phyloP scores from a whole-genome alignment of 495 filamentous ascomycete species.

The Podospora anserina region DNA sequence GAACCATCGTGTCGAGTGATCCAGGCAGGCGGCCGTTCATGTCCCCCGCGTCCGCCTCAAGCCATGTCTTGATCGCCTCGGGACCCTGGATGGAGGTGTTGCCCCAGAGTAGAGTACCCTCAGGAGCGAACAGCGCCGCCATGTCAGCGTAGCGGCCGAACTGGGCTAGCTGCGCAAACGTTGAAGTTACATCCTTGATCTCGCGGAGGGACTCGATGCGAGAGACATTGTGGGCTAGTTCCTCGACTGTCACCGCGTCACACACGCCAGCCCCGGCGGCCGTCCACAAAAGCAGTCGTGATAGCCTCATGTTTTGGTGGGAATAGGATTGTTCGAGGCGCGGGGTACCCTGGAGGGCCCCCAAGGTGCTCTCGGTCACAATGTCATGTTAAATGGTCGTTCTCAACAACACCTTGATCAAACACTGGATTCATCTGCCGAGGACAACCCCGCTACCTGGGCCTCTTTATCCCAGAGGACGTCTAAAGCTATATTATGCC shows the following conservation, averaged over 20 bases:
- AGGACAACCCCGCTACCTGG: neutral
- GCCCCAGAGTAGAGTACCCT: slow-evolving; percentile 20
- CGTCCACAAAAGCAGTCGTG: neutral
- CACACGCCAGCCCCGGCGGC: too few relatives aligned
- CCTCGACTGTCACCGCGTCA: neutral
- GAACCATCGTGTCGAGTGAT: slow-evolving; percentile 15
- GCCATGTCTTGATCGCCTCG: slow-evolving; percentile 18
- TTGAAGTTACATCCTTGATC: slow-evolving; percentile 22
- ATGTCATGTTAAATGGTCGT: neutral
- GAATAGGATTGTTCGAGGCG: neutral
- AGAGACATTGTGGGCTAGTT: slow-evolving; percentile 7
- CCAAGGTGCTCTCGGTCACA: neutral
- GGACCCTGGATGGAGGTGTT: slow-evolving; percentile 10
- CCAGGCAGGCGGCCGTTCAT: slow-evolving; percentile 20
- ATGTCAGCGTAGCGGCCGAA: slow-evolving; percentile 19
- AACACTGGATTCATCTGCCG: neutral
- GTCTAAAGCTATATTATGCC: neutral
- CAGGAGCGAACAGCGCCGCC: slow-evolving; percentile 18
- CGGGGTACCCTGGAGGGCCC: neutral
- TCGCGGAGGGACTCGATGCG: slow-evolving; percentile 22
- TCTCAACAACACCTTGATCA: neutral
- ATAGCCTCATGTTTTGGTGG: neutral
- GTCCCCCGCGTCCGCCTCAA: slow-evolving; percentile 16
- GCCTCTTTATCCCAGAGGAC: neutral
- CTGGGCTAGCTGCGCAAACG: slow-evolving; percentile 20